Conservation (phyloP, 2,329 filamentous ascomycete genomes). For the Botrytis aclada region DNA sequence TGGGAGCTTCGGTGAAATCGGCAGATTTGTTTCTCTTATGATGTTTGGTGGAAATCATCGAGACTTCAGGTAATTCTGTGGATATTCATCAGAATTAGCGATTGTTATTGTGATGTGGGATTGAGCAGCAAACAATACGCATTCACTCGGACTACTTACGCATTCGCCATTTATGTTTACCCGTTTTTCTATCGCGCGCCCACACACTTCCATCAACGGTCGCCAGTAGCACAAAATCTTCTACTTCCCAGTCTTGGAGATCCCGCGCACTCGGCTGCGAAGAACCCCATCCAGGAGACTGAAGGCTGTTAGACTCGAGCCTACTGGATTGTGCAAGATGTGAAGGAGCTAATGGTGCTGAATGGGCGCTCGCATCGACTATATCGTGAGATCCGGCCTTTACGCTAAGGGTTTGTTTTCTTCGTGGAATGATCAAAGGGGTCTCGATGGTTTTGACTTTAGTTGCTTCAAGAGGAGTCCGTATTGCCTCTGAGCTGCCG, state of each 20-base stretch:
- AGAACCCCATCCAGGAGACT: slow-evolving; percentile 68
- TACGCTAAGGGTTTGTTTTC: slow-evolving; percentile 35
- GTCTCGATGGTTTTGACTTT: slow-evolving; percentile 37
- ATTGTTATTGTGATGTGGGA: slow-evolving; percentile 34
- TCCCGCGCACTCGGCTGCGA: slow-evolving; percentile 83
- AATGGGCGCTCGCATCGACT: slow-evolving; percentile 86
- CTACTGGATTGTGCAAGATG: slow-evolving; percentile 91
- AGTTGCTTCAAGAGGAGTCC: slow-evolving; percentile 32
- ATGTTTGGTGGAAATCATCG: slow-evolving; percentile 88
- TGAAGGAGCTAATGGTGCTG: slow-evolving; percentile 93
- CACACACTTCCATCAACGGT: slow-evolving; percentile 97
- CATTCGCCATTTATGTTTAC: slow-evolving; percentile 68
- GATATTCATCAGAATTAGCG: slow-evolving; percentile 64
- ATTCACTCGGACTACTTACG: slow-evolving; percentile 2
- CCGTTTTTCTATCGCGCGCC: slow-evolving; percentile 83
- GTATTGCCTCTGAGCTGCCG: slow-evolving; percentile 29
- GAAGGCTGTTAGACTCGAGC: slow-evolving; percentile 61
- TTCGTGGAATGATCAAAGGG: slow-evolving; percentile 31
- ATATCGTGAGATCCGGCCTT: slow-evolving; percentile 37
- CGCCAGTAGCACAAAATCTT: slow-evolving; percentile 99
- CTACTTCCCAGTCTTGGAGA: slow-evolving; percentile 98
- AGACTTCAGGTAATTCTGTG: slow-evolving; percentile 41
- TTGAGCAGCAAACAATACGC: background rate
- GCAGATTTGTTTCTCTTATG: slow-evolving; percentile 66
- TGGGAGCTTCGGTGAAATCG: slow-evolving; percentile 54